Evolutionary conservation across 305 asterid species (phyloP).

Genomic region (Solanum hybrid): DNA sequence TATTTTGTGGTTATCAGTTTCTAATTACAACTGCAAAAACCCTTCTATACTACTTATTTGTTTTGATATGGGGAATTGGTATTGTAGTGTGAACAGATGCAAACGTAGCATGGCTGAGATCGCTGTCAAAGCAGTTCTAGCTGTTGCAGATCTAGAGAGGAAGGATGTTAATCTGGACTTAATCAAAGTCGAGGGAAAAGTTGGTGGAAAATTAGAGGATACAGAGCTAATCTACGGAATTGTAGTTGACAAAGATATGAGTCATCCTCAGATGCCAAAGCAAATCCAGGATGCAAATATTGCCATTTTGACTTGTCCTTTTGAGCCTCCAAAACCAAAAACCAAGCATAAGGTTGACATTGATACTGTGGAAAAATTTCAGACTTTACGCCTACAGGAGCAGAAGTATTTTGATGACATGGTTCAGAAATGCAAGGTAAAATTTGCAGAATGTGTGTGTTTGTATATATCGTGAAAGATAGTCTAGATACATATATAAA

Average conservation of each 20-base stretch:
- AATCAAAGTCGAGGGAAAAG: conserved; percentile 86
- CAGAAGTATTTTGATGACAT: conserved; percentile 77
- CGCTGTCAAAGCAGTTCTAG: conserved; percentile 80
- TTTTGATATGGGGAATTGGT: not conserved
- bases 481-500: not conserved
- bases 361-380: conserved; percentile 77
- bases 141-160: conserved; percentile 84
- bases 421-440: conserved; percentile 85
- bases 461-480: not conserved
- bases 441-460: not conserved
- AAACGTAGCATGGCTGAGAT: conserved; percentile 80
- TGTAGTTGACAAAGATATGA: conserved; percentile 84
- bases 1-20: not conserved
- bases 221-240: conserved; percentile 72
- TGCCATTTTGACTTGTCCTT: conserved; percentile 81
- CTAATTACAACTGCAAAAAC: not conserved
- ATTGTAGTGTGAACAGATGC: conserved; percentile 76
- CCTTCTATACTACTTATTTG: not conserved
- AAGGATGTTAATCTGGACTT: conserved; percentile 83
- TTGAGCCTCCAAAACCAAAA: conserved; percentile 88
- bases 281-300: conserved; percentile 70
- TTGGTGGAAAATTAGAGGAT: conserved; percentile 87
- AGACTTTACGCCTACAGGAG: conserved; percentile 65
- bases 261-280: conserved; percentile 94
- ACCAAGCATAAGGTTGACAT: conserved; percentile 76